Base-by-base conservation (phyloP, 2,329 filamentous ascomycete species). In the Aspergillus thermomutatus region DNA sequence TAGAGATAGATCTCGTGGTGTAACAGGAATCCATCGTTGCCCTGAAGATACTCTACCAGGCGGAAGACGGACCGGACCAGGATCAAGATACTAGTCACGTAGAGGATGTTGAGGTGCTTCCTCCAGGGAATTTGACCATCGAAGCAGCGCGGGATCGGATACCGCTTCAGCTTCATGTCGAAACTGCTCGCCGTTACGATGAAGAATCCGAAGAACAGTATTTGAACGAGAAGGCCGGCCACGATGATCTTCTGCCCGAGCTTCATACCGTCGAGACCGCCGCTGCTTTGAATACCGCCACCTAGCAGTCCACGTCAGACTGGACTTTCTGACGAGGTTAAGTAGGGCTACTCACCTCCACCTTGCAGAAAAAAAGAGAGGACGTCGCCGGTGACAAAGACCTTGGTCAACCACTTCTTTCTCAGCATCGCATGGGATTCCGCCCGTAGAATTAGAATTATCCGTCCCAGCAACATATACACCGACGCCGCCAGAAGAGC, bases 151-250 rank as follows among this genome's bases (percentile, higher is more conserved):
- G 57, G 53, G 17, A 58, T 54, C 1, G 54, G 57, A n/a, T 51
- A 59, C 4, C 34, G 48, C 6, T 48, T 47, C 17, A 59, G 14
- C 11, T 59, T 59, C 1, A 53, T 14, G 19, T 62, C 56, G 19
- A 62, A 62, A 4, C 49, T 31, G 4, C 50, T 43, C 9, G 52
- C 53, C 0, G 55, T 54, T 6, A 78, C 55, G 31, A 82, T 71
- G 63, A 87, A 88, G 46, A 86, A 70, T n/a, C 75, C 77, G 55
- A 87, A 86, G 54, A 83, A 78, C 48, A 83, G 41, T 34, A 87
- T 77, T 64, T 88, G 85, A n/a, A 86, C 68, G 43, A 83, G 67
- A 1, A 88, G 71, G 0, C 85, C 85, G 0, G 63, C 79, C 2
- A 86, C 67, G 31, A 87, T 79, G 52, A 87, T 73, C 9, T 66